Percentiles rank a stretch among this genome's conserved stretches.
phyloP scores from a whole-genome alignment of 176 grass and related monocot species.

The Hordeum vulgare region MorexV3_pseudomolecules_assembly NC_058521.1:545044744-545045243 shows the following conservation, averaged over 20 bases:
- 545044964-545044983: conserved; percentile 67
- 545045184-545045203: conserved; percentile 34
- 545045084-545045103: conserved; percentile 50
- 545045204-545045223: conserved; percentile 54
- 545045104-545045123: conserved; percentile 91
- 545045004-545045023: conserved; percentile 81
- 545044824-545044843: conserved; percentile 39
- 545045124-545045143: conserved; percentile 25
- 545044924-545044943: conserved; percentile 49
- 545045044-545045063: conserved; percentile 66
- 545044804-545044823: conserved; percentile 36
- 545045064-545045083: conserved; percentile 44
- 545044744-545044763: conserved; percentile 78
- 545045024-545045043: conserved; percentile 41
- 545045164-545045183: conserved; percentile 19
- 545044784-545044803: conserved; percentile 49
- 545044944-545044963: conserved; percentile 70
- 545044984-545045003: conserved; percentile 99
- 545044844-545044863: conserved; percentile 35
- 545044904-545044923: conserved; percentile 72
- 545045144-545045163: conserved; percentile 8
- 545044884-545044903: conserved; percentile 43
- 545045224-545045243: conserved; percentile 93
- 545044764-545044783: conserved; percentile 57
- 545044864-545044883: conserved; percentile 46